Evolutionary conservation across 2,329 filamentous ascomycete genomes (phyloP).

Genomic region (Monosporascus sp.): DNA sequence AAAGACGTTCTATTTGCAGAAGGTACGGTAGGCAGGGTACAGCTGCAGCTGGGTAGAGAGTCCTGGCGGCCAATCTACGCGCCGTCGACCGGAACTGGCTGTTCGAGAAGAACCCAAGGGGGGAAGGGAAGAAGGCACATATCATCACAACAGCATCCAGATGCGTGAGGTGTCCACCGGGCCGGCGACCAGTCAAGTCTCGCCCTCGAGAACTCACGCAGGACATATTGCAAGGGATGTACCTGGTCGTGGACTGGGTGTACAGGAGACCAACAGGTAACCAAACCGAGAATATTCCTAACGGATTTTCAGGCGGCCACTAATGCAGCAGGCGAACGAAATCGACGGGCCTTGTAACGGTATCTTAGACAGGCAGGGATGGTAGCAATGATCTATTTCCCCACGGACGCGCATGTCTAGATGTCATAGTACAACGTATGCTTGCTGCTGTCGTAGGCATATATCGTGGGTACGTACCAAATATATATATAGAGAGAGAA

Average conservation of each 20-base stretch:
- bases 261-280: slow-evolving; percentile 17
- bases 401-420: slow-evolving; percentile 31
- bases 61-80: slow-evolving; percentile 34
- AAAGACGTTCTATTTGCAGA: slow-evolving; percentile 34
- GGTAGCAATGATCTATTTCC: slow-evolving; percentile 19
- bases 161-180: slow-evolving; percentile 17
- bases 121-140: slow-evolving; percentile 11
- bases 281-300: slow-evolving; percentile 20
- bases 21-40: slow-evolving; percentile 30
- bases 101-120: slow-evolving; percentile 3
- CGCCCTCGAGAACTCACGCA: slow-evolving; percentile 10
- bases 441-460: slow-evolving; percentile 24
- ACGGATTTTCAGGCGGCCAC: slow-evolving; percentile 28
- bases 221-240: slow-evolving; percentile 27
- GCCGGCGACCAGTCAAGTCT: slow-evolving; percentile 21
- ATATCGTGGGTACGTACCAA: slow-evolving; percentile 17
- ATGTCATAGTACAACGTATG: slow-evolving; percentile 30
- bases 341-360: slow-evolving; percentile 19
- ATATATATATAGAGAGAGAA: slow-evolving; percentile 19
- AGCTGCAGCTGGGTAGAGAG: slow-evolving; percentile 33
- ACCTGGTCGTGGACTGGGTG: slow-evolving; percentile 28
- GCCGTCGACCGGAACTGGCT: slow-evolving; percentile 24
- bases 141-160: slow-evolving; percentile 3
- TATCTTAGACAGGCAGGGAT: slow-evolving; percentile 10
- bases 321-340: slow-evolving; percentile 33